phyloP scores from a whole-genome alignment of 176 grass and related monocot species.

The Oryza nivara region DNA sequence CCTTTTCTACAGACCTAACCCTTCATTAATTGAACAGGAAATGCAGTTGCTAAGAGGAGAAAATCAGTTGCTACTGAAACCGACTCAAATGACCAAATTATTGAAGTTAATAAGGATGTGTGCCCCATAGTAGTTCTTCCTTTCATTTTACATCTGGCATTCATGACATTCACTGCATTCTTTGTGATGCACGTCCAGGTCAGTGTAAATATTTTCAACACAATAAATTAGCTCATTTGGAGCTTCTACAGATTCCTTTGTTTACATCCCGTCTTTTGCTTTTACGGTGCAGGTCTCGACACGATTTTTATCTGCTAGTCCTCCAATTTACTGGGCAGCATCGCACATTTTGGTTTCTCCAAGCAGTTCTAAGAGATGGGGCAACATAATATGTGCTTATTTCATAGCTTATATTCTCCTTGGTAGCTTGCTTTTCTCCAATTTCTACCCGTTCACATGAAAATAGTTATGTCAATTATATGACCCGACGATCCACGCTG shows the following conservation, averaged over 20 bases:
- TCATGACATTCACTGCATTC: constrained; percentile 79
- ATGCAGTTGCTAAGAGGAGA: constrained; percentile 57
- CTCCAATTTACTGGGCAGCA: constrained; percentile 85
- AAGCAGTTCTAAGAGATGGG: constrained; percentile 56
- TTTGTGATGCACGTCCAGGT: constrained; percentile 98
- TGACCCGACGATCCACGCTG: background rate
- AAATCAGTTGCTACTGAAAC: constrained; percentile 41
- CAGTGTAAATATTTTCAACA: constrained; percentile 24
- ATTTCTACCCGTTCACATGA: constrained; percentile 97
- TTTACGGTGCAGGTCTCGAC: constrained; percentile 64
- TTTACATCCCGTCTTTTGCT: background rate
- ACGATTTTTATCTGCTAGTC: constrained; percentile 79
- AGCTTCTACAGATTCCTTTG: background rate
- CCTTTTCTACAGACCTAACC: constrained; percentile 5
- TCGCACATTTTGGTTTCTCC: constrained; percentile 48
- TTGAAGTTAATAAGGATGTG: constrained; percentile 34
- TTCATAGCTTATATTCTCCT: constrained; percentile 85
- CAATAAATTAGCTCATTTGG: background rate
- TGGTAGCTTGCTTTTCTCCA: constrained; percentile 85
- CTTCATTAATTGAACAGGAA: constrained; percentile 49
- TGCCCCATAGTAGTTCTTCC: constrained; percentile 65
- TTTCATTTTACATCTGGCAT: constrained; percentile 79
- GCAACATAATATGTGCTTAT: constrained; percentile 71
- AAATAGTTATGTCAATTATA: background rate
- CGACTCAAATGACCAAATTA: constrained; percentile 25